Evolutionary conservation across 257 asterid genomes (phyloP), one percentile per base, ranked within the genome.

Genomic region (Ophiorrhiza pumila): DNA sequence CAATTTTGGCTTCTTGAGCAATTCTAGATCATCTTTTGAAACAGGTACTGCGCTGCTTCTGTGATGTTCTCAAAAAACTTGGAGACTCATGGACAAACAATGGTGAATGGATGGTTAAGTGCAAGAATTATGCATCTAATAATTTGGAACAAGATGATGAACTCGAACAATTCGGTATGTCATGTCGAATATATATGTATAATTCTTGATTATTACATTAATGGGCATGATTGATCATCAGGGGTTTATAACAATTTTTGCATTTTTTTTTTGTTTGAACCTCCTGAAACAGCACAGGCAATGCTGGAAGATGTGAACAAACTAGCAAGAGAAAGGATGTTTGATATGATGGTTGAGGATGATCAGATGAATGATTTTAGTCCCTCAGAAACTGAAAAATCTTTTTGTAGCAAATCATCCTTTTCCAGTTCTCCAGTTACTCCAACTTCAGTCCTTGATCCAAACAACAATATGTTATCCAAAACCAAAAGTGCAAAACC

Each of bases 361-460:
- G 96, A 89, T 42, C 86, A 79, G 37, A 77, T 75, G 80, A 77
- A 78, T 57, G 86, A 69, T 37, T 77, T 71, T 3, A 80, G 83
- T 65, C 87, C 91, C 65, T 65, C 79, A 31, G 71, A 84, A 39
- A 83, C 58, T 69, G 85, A 83, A 45, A 85, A 82, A 76, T 79
- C 85, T 18, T 65, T 79, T 52, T 85, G 85, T 0, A 88, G 77
- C 35, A 76, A 83, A 41, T 65, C 68, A 29, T 84, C 91, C 6
- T 27, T 71, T 73, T 65, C 85, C 34, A 73, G 87, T 50, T 87
- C 96, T 52, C 98, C 99, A 2, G 81, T 75, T 11, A 94, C 99
- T 61, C 99, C 98, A 47, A 91, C 96, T 66, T 94, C 99, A 1
- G 97, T 94, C 72, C 91, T 94, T n/a, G n/a, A n/a, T 56, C 82